These are phyloP conservation scores for Suillus variegatus DNA, from an alignment of 768 basidiomycete genomes.

Conservation along the genomic window DNA sequence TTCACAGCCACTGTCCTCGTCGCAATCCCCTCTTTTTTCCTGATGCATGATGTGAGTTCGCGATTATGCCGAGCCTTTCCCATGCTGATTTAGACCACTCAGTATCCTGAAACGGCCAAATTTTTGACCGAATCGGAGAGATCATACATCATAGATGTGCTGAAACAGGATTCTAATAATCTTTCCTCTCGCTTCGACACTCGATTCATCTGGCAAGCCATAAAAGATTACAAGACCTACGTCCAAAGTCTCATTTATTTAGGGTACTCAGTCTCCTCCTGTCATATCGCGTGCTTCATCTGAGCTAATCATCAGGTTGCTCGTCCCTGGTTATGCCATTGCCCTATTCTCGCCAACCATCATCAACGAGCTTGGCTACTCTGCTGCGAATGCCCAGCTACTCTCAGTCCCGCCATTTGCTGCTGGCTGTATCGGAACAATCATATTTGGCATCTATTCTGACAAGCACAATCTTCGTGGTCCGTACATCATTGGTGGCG, in stretches of 20 bases:
- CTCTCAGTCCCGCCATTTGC: slow-evolving; percentile 52
- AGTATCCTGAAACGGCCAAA: slow-evolving; percentile 60
- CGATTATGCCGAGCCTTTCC: background rate
- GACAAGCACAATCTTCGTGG: slow-evolving; percentile 46
- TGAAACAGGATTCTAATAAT: slow-evolving; percentile 46
- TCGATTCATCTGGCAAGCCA: slow-evolving; percentile 49
- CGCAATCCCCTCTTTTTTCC: slow-evolving; percentile 40
- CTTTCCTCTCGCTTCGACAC: slow-evolving; percentile 45
- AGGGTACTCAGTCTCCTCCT: slow-evolving; percentile 32
- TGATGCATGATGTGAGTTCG: slow-evolving; percentile 50
- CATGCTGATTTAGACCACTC: background rate
- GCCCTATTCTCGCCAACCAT: slow-evolving; percentile 54
- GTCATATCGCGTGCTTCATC: slow-evolving; percentile 1
- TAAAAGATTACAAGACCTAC: slow-evolving; percentile 46
- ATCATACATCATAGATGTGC: slow-evolving; percentile 36
- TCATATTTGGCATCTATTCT: slow-evolving; percentile 42
- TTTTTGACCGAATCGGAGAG: slow-evolving; percentile 53
- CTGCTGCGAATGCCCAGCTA: slow-evolving; percentile 50
- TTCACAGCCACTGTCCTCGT: slow-evolving; percentile 22
- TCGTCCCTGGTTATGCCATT: slow-evolving; percentile 49
- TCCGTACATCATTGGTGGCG: slow-evolving; percentile 47
- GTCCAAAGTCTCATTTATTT: slow-evolving; percentile 38
- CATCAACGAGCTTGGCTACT: slow-evolving; percentile 50
- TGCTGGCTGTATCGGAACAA: slow-evolving; percentile 46
- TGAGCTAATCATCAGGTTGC: slow-evolving; percentile 29